Evolutionary conservation across 129 eudicot species (phyloP).

Genomic region (Chrysanthemum lavandulifolium): DNA sequence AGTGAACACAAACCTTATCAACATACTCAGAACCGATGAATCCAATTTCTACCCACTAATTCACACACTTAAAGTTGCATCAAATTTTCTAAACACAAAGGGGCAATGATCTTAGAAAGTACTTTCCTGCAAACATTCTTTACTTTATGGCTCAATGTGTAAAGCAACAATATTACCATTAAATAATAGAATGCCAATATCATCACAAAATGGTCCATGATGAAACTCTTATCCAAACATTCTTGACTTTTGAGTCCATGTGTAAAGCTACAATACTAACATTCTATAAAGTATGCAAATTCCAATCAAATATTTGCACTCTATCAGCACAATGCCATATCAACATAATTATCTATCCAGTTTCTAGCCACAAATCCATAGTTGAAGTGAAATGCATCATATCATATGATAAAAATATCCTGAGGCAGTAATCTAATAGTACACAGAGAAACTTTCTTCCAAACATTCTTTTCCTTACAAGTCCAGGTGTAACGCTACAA

Average conservation of each 20-base stretch:
- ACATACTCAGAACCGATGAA: neutral
- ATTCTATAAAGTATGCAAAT: too few species aligned
- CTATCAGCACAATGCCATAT: too few species aligned
- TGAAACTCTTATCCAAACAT: too few species aligned
- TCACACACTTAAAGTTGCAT: neutral
- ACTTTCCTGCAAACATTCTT: slow-evolving; percentile 12
- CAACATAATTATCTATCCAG: too few species aligned
- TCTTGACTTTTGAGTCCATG: too few species aligned
- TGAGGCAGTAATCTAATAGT: neutral
- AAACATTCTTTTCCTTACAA: neutral
- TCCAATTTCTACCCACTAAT: neutral
- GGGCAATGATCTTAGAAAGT: slow-evolving; percentile 6
- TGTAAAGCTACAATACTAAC: too few species aligned
- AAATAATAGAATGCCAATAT: too few species aligned
- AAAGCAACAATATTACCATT: slow-evolving; percentile 14
- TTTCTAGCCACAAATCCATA: too few species aligned
- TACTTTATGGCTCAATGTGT: slow-evolving; percentile 11
- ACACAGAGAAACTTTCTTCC: neutral
- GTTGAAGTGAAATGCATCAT: too few species aligned
- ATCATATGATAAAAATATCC: too few species aligned
- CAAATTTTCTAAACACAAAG: neutral
- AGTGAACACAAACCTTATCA: neutral
- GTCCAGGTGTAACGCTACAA: neutral
- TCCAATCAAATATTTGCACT: too few species aligned
- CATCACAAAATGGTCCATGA: too few species aligned